Evolutionary conservation across 73 alveolate species (phyloP).

Genomic region (Blepharisma stoltei): DNA sequence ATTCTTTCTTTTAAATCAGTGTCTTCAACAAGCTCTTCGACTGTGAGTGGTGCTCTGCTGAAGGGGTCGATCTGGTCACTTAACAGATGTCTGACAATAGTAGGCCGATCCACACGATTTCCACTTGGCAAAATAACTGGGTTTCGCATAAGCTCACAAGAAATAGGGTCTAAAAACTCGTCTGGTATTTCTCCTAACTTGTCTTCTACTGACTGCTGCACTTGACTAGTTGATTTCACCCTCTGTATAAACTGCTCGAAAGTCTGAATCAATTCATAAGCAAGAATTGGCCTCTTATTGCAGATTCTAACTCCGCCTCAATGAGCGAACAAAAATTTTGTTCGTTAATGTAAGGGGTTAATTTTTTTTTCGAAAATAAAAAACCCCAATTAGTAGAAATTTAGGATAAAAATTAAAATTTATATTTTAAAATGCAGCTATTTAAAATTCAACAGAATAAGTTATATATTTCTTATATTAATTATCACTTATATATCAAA

Average conservation of each 20-base stretch:
- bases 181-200: slow-evolving; percentile 58
- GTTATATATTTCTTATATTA: too few relatives aligned
- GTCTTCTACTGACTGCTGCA: slow-evolving; percentile 27
- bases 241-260: slow-evolving; percentile 45
- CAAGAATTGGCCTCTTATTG: slow-evolving; percentile 35
- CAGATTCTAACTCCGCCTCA: too few relatives aligned
- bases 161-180: slow-evolving; percentile 57
- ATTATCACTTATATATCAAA: too few relatives aligned
- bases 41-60: slow-evolving; percentile 33
- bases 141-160: slow-evolving; percentile 54
- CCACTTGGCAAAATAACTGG: slow-evolving; percentile 72
- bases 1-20: slow-evolving; percentile 32
- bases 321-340: too few relatives aligned
- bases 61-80: slow-evolving; percentile 40
- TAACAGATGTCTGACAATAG: slow-evolving; percentile 58
- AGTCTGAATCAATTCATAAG: slow-evolving; percentile 25
- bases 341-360: too few relatives aligned
- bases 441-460: too few relatives aligned
- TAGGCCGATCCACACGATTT: slow-evolving; percentile 48
- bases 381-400: too few relatives aligned
- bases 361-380: too few relatives aligned
- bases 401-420: too few relatives aligned
- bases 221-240: slow-evolving; percentile 15
- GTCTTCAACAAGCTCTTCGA: slow-evolving; percentile 28
- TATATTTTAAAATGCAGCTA: too few relatives aligned